phyloP scores from a whole-genome alignment of 2,329 filamentous ascomycete species.

The Eurotiales sp. region DNA sequence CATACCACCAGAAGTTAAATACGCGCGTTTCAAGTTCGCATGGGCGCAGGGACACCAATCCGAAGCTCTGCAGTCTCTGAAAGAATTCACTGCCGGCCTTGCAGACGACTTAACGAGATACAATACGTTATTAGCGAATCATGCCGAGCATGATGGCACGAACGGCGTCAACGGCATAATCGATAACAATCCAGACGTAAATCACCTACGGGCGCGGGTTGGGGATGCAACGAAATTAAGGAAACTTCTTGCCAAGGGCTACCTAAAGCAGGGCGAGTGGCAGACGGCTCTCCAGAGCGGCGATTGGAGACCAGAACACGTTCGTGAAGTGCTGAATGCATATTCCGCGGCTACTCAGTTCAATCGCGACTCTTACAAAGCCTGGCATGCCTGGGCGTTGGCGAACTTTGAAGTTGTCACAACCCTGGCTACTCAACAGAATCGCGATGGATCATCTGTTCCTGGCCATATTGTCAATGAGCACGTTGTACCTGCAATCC shows the following conservation, averaged over 20 bases:
- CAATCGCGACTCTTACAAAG: conserved; percentile 96
- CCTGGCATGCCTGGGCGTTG: conserved; percentile 97
- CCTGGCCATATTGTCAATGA: conserved; percentile 70
- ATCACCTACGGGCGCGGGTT: conserved; percentile 37
- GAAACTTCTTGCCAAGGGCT: conserved; percentile 86
- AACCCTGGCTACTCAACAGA: conserved; percentile 64
- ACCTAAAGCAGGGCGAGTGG: conserved; percentile 95
- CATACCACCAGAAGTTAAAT: conserved; percentile 72
- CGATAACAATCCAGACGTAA: conserved; percentile 38
- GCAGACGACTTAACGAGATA: conserved; percentile 55
- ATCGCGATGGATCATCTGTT: conserved; percentile 53
- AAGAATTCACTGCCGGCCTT: conserved; percentile 58
- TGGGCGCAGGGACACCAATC: conserved; percentile 78
- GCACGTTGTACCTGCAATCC: conserved; percentile 90
- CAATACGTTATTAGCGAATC: conserved; percentile 38
- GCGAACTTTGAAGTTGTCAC: conserved; percentile 99
- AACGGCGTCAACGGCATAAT: conserved; percentile 49
- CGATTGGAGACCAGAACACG: conserved; percentile 82
- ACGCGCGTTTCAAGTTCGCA: conserved; percentile 95
- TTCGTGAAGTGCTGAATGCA: conserved; percentile 83
- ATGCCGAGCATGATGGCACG: conserved; percentile 37
- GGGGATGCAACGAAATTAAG: conserved; percentile 55
- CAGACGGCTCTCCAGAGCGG: conserved; percentile 79
- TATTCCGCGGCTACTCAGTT: conserved; percentile 91
- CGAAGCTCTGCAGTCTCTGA: conserved; percentile 56